Percentiles rank a stretch among this genome's conserved stretches.
Conservation (phyloP, 2,329 filamentous ascomycete genomes). For the Aspergillus oerlinghausenensis region DNA sequence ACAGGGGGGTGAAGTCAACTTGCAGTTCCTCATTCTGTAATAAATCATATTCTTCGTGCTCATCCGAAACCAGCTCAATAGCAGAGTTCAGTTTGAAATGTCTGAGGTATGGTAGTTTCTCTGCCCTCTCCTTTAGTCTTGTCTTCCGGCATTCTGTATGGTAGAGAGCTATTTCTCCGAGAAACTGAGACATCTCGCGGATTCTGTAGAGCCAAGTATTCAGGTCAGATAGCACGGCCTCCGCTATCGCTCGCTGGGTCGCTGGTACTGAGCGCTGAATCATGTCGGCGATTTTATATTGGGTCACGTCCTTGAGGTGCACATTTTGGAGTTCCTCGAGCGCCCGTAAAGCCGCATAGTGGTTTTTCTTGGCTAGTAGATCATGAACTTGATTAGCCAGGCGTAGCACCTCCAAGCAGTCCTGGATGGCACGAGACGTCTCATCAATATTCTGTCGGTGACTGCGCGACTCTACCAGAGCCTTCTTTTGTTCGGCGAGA, state of each 20-base stretch:
- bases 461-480: slow-evolving; percentile 83
- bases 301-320: slow-evolving; percentile 86
- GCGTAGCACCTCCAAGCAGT: slow-evolving; percentile 86
- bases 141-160: slow-evolving; percentile 84
- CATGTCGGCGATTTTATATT: slow-evolving; percentile 90
- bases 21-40: slow-evolving; percentile 92
- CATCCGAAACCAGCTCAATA: slow-evolving; percentile 91
- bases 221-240: slow-evolving; percentile 93
- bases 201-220: slow-evolving; percentile 97
- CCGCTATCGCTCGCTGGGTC: slow-evolving; percentile 87
- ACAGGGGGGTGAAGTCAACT: slow-evolving; percentile 89
- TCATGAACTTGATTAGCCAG: slow-evolving; percentile 94
- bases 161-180: slow-evolving; percentile 95
- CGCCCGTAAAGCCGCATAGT: slow-evolving; percentile 89
- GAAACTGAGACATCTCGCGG: slow-evolving; percentile 89
- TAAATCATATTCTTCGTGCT: slow-evolving; percentile 92
- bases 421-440: slow-evolving; percentile 78
- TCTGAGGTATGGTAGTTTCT: slow-evolving; percentile 67
- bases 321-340: slow-evolving; percentile 96
- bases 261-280: slow-evolving; percentile 94
- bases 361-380: slow-evolving; percentile 83
- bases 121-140: slow-evolving; percentile 76
- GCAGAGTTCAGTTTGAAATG: slow-evolving; percentile 93
- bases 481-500: slow-evolving; percentile 89
- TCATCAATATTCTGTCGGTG: slow-evolving; percentile 96